A percentile compares a stretch with the other conserved stretches of the same genome.
phyloP scores from a whole-genome alignment of 1,139 yeast species.

The Entelexis paramagnoliae region DNA sequence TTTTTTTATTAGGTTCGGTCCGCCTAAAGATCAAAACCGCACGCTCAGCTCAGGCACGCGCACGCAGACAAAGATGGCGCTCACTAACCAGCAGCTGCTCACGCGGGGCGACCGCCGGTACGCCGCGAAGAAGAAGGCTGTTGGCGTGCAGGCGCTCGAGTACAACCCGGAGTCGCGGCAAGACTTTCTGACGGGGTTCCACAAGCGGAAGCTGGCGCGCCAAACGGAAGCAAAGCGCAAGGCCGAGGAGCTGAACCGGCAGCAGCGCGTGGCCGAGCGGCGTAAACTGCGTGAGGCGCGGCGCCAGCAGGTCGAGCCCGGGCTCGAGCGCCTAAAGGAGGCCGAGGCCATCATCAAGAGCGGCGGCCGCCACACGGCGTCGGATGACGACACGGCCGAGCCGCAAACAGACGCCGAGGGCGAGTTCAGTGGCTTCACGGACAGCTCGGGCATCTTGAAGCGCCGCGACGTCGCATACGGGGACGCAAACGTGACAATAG shows the following conservation, averaged over 20 bases:
- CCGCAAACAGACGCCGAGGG: constrained; percentile 23
- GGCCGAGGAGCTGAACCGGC: constrained; percentile 64
- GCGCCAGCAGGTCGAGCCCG: constrained; percentile 52
- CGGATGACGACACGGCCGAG: background rate
- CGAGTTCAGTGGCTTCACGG: constrained; percentile 31
- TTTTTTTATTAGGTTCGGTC: background rate
- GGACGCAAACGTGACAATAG: constrained; percentile 28
- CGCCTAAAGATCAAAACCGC: background rate
- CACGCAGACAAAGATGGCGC: constrained; percentile 8
- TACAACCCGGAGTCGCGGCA: constrained; percentile 52
- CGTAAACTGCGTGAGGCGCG: constrained; percentile 50
- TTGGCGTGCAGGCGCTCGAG: constrained; percentile 57
- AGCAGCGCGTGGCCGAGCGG: constrained; percentile 67
- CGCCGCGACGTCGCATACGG: constrained; percentile 37
- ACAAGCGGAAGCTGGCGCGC: constrained; percentile 80
- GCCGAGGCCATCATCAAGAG: constrained; percentile 33
- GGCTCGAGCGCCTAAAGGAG: constrained; percentile 48
- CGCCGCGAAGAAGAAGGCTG: constrained; percentile 48
- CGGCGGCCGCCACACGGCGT: constrained; percentile 9
- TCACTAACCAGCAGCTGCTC: constrained; percentile 63
- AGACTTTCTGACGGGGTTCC: constrained; percentile 89
- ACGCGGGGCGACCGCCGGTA: constrained; percentile 73
- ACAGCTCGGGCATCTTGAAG: constrained; percentile 42
- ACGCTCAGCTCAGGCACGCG: background rate
- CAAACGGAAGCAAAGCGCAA: constrained; percentile 74